Base-by-base conservation (phyloP, 768 basidiomycete genomes). In the Rhodotorula taiwanensis region DNA sequence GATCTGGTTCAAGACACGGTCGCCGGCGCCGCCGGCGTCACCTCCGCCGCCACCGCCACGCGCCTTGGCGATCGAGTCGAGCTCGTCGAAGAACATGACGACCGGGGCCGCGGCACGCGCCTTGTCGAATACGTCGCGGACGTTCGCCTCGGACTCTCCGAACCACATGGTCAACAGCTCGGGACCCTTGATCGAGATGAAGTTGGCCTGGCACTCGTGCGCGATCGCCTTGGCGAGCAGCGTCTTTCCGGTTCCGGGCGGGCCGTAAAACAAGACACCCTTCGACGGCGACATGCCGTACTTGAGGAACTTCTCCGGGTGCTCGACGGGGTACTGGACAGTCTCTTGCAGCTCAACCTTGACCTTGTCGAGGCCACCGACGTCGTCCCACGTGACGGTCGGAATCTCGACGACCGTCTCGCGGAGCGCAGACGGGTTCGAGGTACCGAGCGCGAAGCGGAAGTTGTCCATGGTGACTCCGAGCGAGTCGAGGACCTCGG, bases 401-500 rank as follows among this genome's bases (percentile, higher is more conserved):
- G 95, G 95, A 56, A 98, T 92, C 78, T 99, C 95, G 77, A 99
- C 94, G 50, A 98, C 92, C 42, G 95, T 99, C 81, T 99, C 95
- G 76, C 95, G 88, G 53, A 98, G 87, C 20, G 95, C 95, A 23
- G 95, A 98, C 33, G 95, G 95, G 79, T 98, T 98, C 72, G 92
- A 94, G 31, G 86, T 84, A 61, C 95, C 95, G 59, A 99, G 86
- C 6, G 95, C 95, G 76, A 97, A 98, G 63, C 94, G 87, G 91
- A 98, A 98, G 82, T 98, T 98, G 74, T 99, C 95, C 94, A 97
- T 97, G 33, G 95, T 99, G 70, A 99, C 93, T 70, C 95, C 95
- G 53, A 99, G 88, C 10, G 93, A 89, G 78, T 99, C 95, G 58
- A 99, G 87, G 4, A 99, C 94, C 77, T 99, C 95, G 13, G 95